These are phyloP conservation scores for Cyclotella atomus DNA, from an alignment of 108 stramenopile genomes.

Conservation along the genomic window DNA sequence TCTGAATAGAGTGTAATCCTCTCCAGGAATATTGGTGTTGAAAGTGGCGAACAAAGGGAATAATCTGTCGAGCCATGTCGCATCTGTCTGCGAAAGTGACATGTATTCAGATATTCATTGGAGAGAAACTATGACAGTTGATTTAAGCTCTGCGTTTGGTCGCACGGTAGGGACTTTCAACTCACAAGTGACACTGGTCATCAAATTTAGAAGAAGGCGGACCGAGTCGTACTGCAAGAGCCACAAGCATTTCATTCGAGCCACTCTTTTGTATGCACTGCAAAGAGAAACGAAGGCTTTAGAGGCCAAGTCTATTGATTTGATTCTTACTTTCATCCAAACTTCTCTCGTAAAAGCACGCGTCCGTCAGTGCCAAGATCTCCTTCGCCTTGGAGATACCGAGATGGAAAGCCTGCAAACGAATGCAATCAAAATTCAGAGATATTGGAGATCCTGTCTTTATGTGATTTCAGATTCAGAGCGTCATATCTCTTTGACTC, in stretches of 20 bases:
- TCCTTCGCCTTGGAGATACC: not conserved
- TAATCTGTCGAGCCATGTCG: not conserved
- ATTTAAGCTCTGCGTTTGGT: conserved; percentile 13
- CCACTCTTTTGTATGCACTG: conserved; percentile 12
- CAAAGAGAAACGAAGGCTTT: conserved; percentile 12
- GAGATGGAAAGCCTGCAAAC: not conserved
- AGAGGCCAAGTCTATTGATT: conserved; percentile 3
- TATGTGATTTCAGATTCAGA: not conserved
- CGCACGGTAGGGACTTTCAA: not conserved
- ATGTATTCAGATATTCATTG: conserved; percentile 1
- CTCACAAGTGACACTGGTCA: not conserved
- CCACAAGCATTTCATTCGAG: conserved; percentile 14
- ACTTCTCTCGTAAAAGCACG: conserved; percentile 6
- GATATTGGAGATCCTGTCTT: conserved; percentile 3
- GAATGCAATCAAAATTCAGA: conserved; percentile 6
- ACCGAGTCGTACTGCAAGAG: conserved; percentile 4
- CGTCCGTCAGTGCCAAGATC: not conserved
- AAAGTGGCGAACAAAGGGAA: conserved; percentile 11
- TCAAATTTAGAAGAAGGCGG: conserved; percentile 17
- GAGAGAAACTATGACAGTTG: conserved; percentile 9
- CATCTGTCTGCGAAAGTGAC: not conserved
- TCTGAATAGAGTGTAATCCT: not conserved
- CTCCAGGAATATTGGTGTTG: conserved; percentile 21
- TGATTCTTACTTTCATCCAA: conserved; percentile 19
- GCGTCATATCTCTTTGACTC: too few species aligned